Conservation (phyloP, 768 basidiomycete genomes). For the Xerocomellus intermedius region DNA sequence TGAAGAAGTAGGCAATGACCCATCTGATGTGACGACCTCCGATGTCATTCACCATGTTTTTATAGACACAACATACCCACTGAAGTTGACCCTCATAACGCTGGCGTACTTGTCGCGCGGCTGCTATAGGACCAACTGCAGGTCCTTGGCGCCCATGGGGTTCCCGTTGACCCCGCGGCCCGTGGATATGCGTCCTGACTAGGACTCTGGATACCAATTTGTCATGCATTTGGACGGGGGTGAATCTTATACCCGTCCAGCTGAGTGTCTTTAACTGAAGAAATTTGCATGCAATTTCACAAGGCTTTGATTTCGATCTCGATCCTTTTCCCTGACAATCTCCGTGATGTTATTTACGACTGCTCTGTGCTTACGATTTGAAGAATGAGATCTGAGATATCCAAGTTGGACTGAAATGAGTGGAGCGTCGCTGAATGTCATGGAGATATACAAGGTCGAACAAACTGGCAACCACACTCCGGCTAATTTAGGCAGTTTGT, state of each 20-base stretch:
- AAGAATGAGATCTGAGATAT: not conserved
- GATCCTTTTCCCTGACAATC: not conserved
- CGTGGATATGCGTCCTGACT: not conserved
- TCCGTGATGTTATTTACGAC: not conserved
- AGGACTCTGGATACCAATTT: not conserved
- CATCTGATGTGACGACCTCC: not conserved
- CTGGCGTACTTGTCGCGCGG: constrained; percentile 81
- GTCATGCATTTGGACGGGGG: not conserved
- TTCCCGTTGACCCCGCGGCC: not conserved
- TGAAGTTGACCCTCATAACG: constrained; percentile 74
- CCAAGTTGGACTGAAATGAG: too few relatives aligned
- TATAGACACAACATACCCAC: constrained; percentile 70
- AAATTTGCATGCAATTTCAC: not conserved
- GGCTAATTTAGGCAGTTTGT: too few relatives aligned
- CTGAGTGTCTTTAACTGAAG: not conserved
- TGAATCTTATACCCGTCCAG: not conserved
- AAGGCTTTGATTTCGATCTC: not conserved
- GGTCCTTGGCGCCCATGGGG: not conserved
- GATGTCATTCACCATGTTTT: not conserved
- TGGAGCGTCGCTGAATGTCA: too few relatives aligned
- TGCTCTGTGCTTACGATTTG: not conserved
- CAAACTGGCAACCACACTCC: too few relatives aligned
- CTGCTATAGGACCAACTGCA: constrained; percentile 14
- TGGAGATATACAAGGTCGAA: not conserved
- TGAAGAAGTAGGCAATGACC: constrained; percentile 60